These are phyloP conservation scores for Penicillium samsonianum DNA, from an alignment of 495 filamentous ascomycete species.

Conservation along the genomic window DNA sequence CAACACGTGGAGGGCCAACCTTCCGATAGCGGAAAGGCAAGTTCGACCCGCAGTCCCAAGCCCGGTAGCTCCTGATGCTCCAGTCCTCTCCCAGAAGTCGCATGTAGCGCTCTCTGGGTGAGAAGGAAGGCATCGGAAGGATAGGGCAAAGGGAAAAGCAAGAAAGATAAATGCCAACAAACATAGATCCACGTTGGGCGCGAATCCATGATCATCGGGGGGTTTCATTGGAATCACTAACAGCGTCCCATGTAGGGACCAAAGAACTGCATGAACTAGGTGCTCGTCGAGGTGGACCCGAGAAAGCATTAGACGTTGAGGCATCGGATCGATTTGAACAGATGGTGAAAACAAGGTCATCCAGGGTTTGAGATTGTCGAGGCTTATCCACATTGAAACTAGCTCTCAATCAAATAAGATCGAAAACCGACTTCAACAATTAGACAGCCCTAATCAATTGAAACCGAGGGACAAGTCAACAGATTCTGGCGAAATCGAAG, in stretches of 20 bases:
- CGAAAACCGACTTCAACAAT: neutral
- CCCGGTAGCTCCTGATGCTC: neutral
- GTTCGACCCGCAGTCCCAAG: neutral
- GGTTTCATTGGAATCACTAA: slow-evolving; percentile 15
- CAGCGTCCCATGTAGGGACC: slow-evolving; percentile 3
- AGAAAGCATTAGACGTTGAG: neutral
- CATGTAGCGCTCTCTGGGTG: slow-evolving; percentile 46
- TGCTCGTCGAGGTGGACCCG: neutral
- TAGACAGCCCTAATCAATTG: neutral
- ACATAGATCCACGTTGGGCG: neutral
- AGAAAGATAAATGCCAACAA: slow-evolving; percentile 12
- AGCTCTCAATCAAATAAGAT: slow-evolving; percentile 1
- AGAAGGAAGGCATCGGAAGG: slow-evolving; percentile 38
- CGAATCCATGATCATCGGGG: neutral
- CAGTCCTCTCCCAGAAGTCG: slow-evolving; percentile 48
- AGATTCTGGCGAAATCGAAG: neutral
- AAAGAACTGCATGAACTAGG: slow-evolving; percentile 8
- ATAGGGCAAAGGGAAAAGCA: slow-evolving; percentile 13
- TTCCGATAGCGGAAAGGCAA: neutral
- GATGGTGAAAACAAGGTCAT: neutral
- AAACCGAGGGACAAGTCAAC: neutral
- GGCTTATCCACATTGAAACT: neutral
- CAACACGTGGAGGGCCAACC: neutral
- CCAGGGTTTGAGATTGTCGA: neutral
- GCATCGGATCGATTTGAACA: neutral